These are phyloP conservation scores for Aureobasidium pullulans DNA, from an alignment of 2,329 filamentous ascomycete genomes.

Conservation along the genomic window DNA sequence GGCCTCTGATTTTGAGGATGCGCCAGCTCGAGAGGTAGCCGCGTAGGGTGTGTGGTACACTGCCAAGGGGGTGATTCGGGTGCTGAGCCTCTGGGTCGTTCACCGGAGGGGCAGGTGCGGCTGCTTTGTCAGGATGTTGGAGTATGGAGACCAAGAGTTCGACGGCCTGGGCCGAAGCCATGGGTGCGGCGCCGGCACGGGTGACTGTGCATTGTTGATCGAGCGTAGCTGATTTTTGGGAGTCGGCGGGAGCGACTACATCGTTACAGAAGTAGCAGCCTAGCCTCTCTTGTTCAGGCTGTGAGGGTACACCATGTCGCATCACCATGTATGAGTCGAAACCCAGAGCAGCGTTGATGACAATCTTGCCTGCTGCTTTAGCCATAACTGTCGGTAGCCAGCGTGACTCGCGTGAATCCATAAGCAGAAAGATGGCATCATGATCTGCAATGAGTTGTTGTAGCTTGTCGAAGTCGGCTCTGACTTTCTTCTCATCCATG, in stretches of 20 bases:
- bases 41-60: conserved; percentile 73
- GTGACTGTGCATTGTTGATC: conserved; percentile 99
- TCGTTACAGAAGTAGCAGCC: conserved; percentile 99
- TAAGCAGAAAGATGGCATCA: conserved; percentile 90
- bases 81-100: neutral
- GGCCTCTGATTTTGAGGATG: conserved; percentile 64
- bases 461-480: conserved; percentile 67
- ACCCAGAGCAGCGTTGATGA: conserved; percentile 91
- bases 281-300: conserved; percentile 46
- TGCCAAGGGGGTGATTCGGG: conserved; percentile 53
- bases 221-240: conserved; percentile 88
- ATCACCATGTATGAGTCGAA: conserved; percentile 98
- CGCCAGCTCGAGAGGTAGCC: conserved; percentile 69
- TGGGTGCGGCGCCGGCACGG: conserved; percentile 81
- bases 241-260: conserved; percentile 87
- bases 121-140: conserved; percentile 52
- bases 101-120: conserved; percentile 29
- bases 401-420: conserved; percentile 88
- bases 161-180: conserved; percentile 84
- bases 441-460: conserved; percentile 71
- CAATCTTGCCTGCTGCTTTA: conserved; percentile 85
- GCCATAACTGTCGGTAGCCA: conserved; percentile 97
- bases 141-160: conserved; percentile 82
- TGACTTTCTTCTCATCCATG: conserved; percentile 61
- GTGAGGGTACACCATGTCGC: conserved; percentile 68